Base-by-base conservation (phyloP, 2,329 filamentous ascomycete species). In the Aspergillus persii region DNA sequence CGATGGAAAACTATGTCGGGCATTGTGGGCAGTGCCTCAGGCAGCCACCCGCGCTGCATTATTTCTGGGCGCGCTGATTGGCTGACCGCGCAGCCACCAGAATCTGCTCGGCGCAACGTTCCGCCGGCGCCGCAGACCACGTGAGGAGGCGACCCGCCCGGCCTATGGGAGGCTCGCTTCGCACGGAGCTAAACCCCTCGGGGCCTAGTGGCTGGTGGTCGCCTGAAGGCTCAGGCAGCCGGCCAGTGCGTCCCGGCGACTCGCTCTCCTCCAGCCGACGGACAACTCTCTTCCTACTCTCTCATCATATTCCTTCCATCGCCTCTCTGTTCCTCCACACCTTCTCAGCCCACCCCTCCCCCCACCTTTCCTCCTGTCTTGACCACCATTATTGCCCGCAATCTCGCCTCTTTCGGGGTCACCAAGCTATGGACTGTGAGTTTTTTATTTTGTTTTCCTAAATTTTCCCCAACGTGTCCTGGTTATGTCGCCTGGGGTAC, bases 401-500 rank as follows among this genome's bases (percentile, higher is more conserved):
- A 63, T 63, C 60, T 59, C 66, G 70, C 69, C 72, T 67, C 57
- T 65, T 68, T 73, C 73, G 78, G 80, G 80, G 78, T 79, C 76
- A 79, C 77, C 78, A 75, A 76, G 78, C 73, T 77, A 86, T 86
- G 83, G 82, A 84, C 78, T 82, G 84, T 86, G 76, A 83, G 83
- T 85, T 69, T 67, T 63, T 67, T 69, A 68, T 70, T 76, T 67
- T 69, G 69, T 65, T 68, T 69, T 64, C 67, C 60, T 66, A 60
- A 61, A 60, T 62, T 48, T 41, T 64, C 52, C 60, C 56, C 69
- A 64, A 63, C 68, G 66, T 71, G 66, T 70, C 63, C 63, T 69
- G 69, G 64, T 70, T 59, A 65, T 69, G 65, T 68, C 69, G 66
- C 67, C 68, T 69, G 69, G 71, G 66, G 70, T 75, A 74, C 73